Base-by-base conservation (phyloP, 306 rosid genomes). In the Sophora flavescens region DNA sequence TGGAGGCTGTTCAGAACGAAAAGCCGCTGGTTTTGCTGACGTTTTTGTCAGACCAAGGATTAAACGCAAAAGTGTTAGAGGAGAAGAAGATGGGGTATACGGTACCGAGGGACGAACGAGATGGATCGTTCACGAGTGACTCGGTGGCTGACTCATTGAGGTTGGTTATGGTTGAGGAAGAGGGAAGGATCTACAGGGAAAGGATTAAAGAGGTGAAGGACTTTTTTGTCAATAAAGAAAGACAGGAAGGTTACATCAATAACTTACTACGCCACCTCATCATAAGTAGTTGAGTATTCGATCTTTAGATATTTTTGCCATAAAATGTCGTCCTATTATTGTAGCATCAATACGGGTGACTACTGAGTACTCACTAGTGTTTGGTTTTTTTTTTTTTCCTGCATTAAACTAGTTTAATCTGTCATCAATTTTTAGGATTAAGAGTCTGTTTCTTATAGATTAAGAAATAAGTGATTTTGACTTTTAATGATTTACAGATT, bases 41-140 rank as follows among this genome's bases (percentile, higher is more conserved):
- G 9, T 81, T 58, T 68, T 18, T 74, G 2, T 53, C 76, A 3
- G 80, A 81, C 6, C 80, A 81, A 38, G 84, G 84, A 6, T 1
- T 80, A 4, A 80, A 74, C 12, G 87, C 83, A 0, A 84, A 76
- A 47, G 44, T 82, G n/a, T 71, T 86, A 8, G 84, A 45, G 36
- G 87, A 86, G 64, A 86, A 78, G 78, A 80, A 77, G 48, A 63
- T 80, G 60, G 89, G 87, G 1, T 70, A 70, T 13, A 30, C 42
- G 0, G 30, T 84, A 0, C 89, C 87, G 0, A 80, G 87, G 30
- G 38, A 82, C 30, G 79, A 82, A n/a, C 5, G 10, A 4, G 81
- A 83, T 28, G 90, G 87, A 2, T 84, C 86, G 0, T 77, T 88
- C 44, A 73, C 68, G 0, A 65, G 83, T 6, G 70, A 80, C 2